Evolutionary conservation across 2,329 filamentous ascomycete species (phyloP), one percentile per base, ranked within the genome.

Genomic region (Xylaria arbuscula): DNA sequence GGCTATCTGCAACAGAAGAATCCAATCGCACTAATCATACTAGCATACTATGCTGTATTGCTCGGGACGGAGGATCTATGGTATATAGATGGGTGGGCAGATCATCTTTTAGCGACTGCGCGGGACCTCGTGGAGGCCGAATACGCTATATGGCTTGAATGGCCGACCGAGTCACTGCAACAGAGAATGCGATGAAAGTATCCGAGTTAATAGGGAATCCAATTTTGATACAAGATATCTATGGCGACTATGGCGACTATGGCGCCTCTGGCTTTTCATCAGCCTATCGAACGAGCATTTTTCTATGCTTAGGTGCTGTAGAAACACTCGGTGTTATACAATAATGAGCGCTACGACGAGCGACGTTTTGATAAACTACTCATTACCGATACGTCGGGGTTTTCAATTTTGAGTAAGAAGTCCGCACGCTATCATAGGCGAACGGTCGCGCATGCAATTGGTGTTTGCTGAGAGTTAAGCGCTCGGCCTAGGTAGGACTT

Each of bases 21-120:
- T 22, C 8, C 59, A 17, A 40, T 15, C 3, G 45, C 59, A 11
- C 47, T 62, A 2, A n/a, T 63, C 28, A 66, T 66, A 36, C 8
- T 62, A 17, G 50, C 50, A 48, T 66, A 61, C 32, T 61, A 34
- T 42, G 51, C 57, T 15, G 56, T 66, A n/a, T 22, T 61, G 13
- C 58, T 66, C 19, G 48, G 45, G n/a, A 66, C 47, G 28, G 59
- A 48, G 45, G 4, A 28, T 17, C 10, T 58, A 11, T 67, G 59
- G 54, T 63, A n/a, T 40, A 57, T 63, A 13, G 17, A 54, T n/a
- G 54, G 28, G 6, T 63, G 36, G 59, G 55, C 64, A n/a, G 15
- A 47, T 47, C 48, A 50, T 28, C 54, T 63, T 40, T 22, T 67
- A 3, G 5, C 6, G 6, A 42, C 54, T 3, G 47, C 48, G n/a